phyloP scores from a whole-genome alignment of 176 grass and related monocot genomes.

The Triticum urartu region DNA sequence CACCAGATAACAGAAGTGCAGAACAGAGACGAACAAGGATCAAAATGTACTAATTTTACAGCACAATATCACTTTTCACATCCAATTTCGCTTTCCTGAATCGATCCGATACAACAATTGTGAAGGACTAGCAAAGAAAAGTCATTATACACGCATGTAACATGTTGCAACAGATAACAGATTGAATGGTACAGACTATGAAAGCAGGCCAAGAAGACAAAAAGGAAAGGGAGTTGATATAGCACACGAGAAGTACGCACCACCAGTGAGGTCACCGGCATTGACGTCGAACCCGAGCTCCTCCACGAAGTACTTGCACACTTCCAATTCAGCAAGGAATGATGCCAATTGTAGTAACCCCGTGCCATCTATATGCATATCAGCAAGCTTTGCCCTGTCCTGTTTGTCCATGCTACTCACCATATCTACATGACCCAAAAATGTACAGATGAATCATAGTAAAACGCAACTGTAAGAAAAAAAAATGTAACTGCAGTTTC shows the following conservation, averaged over 20 bases:
- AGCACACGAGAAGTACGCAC: background rate
- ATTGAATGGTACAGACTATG: too few relatives aligned
- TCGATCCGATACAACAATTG: background rate
- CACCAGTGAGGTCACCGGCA: background rate
- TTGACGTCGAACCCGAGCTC: conserved; percentile 24
- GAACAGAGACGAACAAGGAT: background rate
- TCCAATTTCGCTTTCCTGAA: background rate
- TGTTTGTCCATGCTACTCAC: background rate
- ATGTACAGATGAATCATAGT: background rate
- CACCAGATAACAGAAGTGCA: background rate
- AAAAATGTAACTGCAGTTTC: background rate
- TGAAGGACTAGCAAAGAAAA: background rate
- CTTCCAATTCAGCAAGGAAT: background rate
- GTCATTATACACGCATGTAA: background rate
- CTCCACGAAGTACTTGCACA: conserved; percentile 37
- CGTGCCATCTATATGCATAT: background rate
- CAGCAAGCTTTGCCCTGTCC: background rate
- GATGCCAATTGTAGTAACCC: background rate
- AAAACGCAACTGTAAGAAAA: background rate
- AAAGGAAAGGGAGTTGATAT: background rate
- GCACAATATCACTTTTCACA: background rate
- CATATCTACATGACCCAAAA: background rate
- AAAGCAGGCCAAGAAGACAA: background rate
- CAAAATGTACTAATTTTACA: background rate
- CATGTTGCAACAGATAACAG: background rate